phyloP scores from a whole-genome alignment of 345 rosid species.

The Brassica juncea region DNA sequence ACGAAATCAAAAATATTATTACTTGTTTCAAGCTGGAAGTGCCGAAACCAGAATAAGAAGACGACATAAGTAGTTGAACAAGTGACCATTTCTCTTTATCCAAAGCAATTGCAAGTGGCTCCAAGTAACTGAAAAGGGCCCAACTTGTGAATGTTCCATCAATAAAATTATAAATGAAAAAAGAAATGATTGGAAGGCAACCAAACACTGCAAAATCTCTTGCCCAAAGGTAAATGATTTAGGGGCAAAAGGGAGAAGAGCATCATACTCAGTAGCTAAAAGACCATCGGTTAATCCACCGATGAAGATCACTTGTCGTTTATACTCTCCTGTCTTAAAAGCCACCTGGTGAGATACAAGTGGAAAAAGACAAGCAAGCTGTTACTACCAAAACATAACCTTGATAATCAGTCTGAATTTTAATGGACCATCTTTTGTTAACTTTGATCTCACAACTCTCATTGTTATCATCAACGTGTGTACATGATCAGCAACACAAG shows the following conservation, averaged over 20 bases:
- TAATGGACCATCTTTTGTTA: background rate
- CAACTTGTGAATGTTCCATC: slow-evolving; percentile 18
- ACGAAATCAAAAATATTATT: slow-evolving; percentile 14
- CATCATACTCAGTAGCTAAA: slow-evolving; percentile 85
- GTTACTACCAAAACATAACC: background rate
- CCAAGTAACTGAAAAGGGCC: slow-evolving; percentile 68
- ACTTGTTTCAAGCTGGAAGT: slow-evolving; percentile 92
- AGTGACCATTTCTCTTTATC: slow-evolving; percentile 95
- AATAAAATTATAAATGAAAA: background rate
- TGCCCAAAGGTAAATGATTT: background rate
- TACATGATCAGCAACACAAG: slow-evolving; percentile 5
- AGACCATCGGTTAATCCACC: slow-evolving; percentile 94
- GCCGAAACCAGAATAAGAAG: slow-evolving; percentile 89
- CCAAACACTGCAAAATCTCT: too few species aligned
- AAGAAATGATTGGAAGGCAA: too few species aligned
- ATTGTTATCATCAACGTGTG: background rate
- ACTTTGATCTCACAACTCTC: slow-evolving; percentile 1
- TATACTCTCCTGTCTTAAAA: slow-evolving; percentile 88
- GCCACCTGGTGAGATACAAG: slow-evolving; percentile 66
- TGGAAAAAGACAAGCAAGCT: background rate
- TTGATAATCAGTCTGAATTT: too few species aligned
- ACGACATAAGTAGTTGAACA: slow-evolving; percentile 86
- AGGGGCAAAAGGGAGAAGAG: slow-evolving; percentile 11
- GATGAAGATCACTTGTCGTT: slow-evolving; percentile 82
- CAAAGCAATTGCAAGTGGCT: slow-evolving; percentile 90